These are phyloP conservation scores for Mycosphaerella arachidis DNA, from an alignment of 2,329 filamentous ascomycete genomes.

Conservation along the genomic window DNA sequence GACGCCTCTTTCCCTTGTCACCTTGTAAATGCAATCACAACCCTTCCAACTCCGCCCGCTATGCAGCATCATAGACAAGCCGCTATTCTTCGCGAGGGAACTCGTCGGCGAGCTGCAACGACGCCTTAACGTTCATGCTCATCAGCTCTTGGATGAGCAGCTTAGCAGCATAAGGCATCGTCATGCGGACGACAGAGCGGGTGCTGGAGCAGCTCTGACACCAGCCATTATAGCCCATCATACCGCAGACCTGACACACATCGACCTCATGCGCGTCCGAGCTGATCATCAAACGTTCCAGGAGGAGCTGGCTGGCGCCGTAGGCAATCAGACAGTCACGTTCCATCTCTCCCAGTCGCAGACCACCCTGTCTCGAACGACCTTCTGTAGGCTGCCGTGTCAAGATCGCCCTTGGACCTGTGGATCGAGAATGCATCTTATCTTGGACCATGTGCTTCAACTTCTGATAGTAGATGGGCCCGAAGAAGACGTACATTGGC, in stretches of 20 bases:
- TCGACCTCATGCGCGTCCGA: constrained; percentile 89
- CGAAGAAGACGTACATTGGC: constrained; percentile 96
- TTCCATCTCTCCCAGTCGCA: constrained; percentile 97
- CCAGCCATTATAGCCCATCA: constrained; percentile 94
- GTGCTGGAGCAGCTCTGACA: constrained; percentile 89
- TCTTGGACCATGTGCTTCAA: constrained; percentile 99
- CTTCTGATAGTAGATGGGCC: constrained; percentile 98
- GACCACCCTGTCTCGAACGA: constrained; percentile 83
- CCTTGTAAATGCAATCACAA: background rate
- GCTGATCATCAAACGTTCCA: constrained; percentile 91
- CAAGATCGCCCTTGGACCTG: constrained; percentile 83
- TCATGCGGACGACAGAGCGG: constrained; percentile 82
- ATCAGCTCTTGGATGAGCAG: constrained; percentile 91
- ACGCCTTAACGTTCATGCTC: constrained; percentile 97
- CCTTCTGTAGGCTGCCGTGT: constrained; percentile 96
- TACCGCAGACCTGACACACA: constrained; percentile 86
- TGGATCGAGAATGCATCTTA: constrained; percentile 95
- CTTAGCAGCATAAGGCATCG: constrained; percentile 96
- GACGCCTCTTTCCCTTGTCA: background rate
- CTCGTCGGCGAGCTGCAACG: constrained; percentile 86
- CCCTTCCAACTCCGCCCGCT: constrained; percentile 9
- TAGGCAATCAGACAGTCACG: constrained; percentile 97
- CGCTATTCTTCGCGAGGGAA: constrained; percentile 56
- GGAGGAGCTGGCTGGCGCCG: constrained; percentile 82
- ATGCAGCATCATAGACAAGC: constrained; percentile 1